Conservation (phyloP, 306 rosid species). For the Trichosanthes truncata region DNA sequence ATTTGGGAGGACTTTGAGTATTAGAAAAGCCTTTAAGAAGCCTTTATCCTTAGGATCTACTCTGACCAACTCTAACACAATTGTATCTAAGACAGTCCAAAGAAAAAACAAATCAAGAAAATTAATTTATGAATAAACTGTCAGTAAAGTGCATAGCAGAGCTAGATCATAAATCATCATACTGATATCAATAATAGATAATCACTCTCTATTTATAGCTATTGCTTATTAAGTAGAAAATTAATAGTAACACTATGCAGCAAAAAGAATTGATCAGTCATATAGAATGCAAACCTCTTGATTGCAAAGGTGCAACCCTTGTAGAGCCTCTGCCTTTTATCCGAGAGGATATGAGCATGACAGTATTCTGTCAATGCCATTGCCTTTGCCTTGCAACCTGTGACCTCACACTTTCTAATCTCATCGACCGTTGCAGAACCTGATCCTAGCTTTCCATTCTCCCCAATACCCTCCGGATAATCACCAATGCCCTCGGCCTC, state of each 20-base stretch:
- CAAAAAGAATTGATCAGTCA: not conserved
- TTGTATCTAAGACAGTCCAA: not conserved
- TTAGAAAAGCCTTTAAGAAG: not conserved
- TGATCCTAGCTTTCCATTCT: slow-evolving; percentile 19
- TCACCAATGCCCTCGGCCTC: slow-evolving; percentile 8
- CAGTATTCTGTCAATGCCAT: slow-evolving; percentile 67
- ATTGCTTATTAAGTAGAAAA: not conserved
- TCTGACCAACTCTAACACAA: not conserved
- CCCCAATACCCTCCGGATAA: slow-evolving; percentile 10
- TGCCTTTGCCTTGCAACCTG: slow-evolving; percentile 40
- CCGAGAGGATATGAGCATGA: slow-evolving; percentile 51
- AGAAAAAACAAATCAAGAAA: not conserved
- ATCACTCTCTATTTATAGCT: not conserved
- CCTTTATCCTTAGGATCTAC: not conserved
- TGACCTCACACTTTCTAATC: slow-evolving; percentile 29
- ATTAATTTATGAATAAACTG: not conserved
- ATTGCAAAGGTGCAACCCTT: slow-evolving; percentile 45
- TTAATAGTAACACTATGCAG: not conserved
- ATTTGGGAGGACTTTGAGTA: not conserved
- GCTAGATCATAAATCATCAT: not conserved
- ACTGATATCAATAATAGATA: not conserved
- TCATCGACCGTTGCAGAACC: slow-evolving; percentile 18
- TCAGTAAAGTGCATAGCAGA: not conserved
- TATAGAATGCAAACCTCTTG: slow-evolving; percentile 30
- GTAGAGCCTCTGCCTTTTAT: slow-evolving; percentile 59